Evolutionary conservation across 495 filamentous ascomycete species (phyloP), one percentile per base, ranked within the genome.

Genomic region (Lindgomyces ingoldianus): DNA sequence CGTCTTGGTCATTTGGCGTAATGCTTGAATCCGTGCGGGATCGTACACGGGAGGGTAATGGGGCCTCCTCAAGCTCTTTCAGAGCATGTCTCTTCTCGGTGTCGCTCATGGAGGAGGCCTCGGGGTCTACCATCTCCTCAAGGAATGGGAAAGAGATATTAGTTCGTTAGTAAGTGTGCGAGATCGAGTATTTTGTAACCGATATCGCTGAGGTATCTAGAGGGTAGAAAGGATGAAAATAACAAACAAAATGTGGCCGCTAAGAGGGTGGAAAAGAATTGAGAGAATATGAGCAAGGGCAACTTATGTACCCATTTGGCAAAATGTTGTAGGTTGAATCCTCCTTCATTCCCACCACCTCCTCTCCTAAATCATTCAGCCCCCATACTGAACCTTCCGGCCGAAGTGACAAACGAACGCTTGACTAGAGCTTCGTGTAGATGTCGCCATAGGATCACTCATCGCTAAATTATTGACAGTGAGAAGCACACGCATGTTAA

Each of bases 21-120:
- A 9, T 9, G 21, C 6, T 24, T 2, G 16, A 47, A n/a, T 16
- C 22, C 18, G 25, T 24, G 6, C 9, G 2, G 9, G 26, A 27
- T 18, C 22, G 26, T 6, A 25, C 8, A 18, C 10, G 49, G 30
- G 24, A 8, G 22, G 25, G 4, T 12, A 30, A 11, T 14, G 24
- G 9, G 3, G 22, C 29, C 26, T 52, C 8, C 4, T 52, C 49
- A 1, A 16, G 22, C 26, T 30, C 49, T 52, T 52, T 4, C 1
- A 25, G 9, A 2, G 10, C n/a, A 8, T 61, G 47, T 21, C 44
- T 47, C 47, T 61, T 61, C 24, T 61, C 58, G n/a, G 53, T 41
- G 21, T 53, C 58, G n/a, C 45, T 61, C n/a, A 44, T 41, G 9
- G 55, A 26, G 45, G 41, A 45, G 41, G 36, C n/a, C 6, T 47